Base-by-base conservation (phyloP, 352 stramenopile species). In the Phytophthora sojae region DNA sequence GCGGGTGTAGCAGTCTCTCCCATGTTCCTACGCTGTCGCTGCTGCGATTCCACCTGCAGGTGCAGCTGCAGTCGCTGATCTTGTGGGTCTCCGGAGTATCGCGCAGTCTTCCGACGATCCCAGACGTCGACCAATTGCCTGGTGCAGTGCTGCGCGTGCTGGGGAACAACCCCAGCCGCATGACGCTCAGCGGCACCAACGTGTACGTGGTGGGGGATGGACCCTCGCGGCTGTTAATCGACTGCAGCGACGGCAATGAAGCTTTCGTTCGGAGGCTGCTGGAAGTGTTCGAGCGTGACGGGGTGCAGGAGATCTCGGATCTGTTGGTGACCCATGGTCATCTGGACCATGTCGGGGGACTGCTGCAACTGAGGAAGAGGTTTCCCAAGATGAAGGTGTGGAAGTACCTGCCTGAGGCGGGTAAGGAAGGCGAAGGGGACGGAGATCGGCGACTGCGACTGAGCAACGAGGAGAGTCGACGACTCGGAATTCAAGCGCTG, bases 171-270 rank as follows among this genome's bases (percentile, higher is more conserved):
- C 90, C 92, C 19, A 93, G 92, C 37, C 76, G 87, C 29, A 93
- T 98, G 80, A 98, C 93, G 26, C 73, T 98, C 5, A 75, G 83
- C 23, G 94, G 93, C 35, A 98, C 92, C 8, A 98, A 98, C 73
- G 95, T 90, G 53, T 98, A 98, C 66, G 50, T 98, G 6, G 67
- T 98, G 7, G 93, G 94, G n/a, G 72, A 67, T 3, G 89, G 88
- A 0, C 37, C 64, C 2, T 71, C 57, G 52, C 82, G 91, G 35
- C 66, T 95, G n/a, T 71, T 97, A 35, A 79, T 97, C 23, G 91
- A 97, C 66, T 73, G 79, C 0, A 91, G 90, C 64, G 89, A 97
- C 64, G 91, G 91, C 32, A 94, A 94, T 64, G 45, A 25, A 4
- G 47, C 15, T 3, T 95, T 92, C 70, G 66, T 90, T 8, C 17